Percentiles rank a stretch among this genome's conserved stretches.
These are phyloP conservation scores for Hsuehochloa calcarea DNA, from an alignment of 176 grass and related monocot genomes.

Conservation along the genomic window DNA sequence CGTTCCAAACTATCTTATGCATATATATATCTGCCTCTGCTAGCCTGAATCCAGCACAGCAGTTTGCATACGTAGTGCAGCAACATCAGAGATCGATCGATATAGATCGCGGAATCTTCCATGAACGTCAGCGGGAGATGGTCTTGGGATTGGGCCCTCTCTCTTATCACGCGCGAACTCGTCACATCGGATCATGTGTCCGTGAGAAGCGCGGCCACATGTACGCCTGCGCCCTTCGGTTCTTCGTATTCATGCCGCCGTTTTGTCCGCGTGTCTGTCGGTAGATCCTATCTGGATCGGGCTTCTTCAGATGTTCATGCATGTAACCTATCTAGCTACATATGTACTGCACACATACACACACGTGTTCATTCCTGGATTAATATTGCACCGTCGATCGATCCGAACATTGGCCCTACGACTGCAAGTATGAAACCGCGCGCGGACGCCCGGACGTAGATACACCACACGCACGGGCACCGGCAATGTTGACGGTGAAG, in stretches of 20 bases:
- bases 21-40: constrained; percentile 1
- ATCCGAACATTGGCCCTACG: neutral
- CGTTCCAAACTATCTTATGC: neutral
- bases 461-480: neutral
- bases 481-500: neutral
- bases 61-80: neutral
- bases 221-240: neutral
- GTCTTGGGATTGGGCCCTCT: no score
- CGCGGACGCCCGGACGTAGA: neutral
- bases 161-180: constrained; percentile 25
- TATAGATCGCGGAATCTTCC: constrained; percentile 35
- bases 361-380: constrained; percentile 21
- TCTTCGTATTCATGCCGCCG: constrained; percentile 6
- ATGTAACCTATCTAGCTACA: constrained; percentile 28
- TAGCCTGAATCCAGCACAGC: constrained; percentile 30
- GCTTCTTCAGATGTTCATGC: constrained; percentile 23
- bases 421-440: constrained; percentile 25
- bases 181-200: neutral
- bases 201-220: constrained; percentile 1
- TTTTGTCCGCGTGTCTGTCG: constrained; percentile 27
- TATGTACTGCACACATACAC: no score
- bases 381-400: neutral
- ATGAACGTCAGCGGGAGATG: neutral
- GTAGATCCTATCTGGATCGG: neutral
- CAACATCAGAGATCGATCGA: neutral